Percentiles rank a stretch among this genome's conserved stretches.
Conservation (phyloP, 768 basidiomycete species). For the Amyloporia xantha region DNA sequence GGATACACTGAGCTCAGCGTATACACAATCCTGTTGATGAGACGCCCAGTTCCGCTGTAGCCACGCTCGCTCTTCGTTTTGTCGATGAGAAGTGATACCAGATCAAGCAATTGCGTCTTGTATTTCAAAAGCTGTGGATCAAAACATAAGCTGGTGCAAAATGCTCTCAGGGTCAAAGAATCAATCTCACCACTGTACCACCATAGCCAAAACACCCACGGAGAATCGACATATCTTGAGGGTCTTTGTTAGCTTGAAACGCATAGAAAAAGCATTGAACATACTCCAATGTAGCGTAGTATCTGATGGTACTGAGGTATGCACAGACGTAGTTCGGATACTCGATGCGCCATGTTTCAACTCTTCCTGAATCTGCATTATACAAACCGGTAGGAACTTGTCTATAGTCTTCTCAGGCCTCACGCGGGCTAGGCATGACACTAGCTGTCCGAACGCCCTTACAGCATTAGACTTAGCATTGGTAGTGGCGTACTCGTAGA, state of each 20-base stretch:
- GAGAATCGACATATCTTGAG: conserved; percentile 69
- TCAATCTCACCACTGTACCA: conserved; percentile 47
- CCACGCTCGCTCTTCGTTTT: conserved; percentile 86
- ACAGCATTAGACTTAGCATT: conserved; percentile 91
- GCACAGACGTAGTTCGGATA: conserved; percentile 70
- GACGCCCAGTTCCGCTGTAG: conserved; percentile 70
- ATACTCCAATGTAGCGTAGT: conserved; percentile 92
- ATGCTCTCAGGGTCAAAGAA: not conserved
- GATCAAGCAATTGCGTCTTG: conserved; percentile 53
- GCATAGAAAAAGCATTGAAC: conserved; percentile 17
- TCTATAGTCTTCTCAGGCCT: conserved; percentile 69
- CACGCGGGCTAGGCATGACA: conserved; percentile 77
- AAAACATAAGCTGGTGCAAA: not conserved
- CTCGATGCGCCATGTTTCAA: conserved; percentile 87
- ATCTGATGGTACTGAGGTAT: conserved; percentile 71
- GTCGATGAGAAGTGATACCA: conserved; percentile 63
- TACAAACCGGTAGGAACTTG: conserved; percentile 76
- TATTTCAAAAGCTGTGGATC: conserved; percentile 58
- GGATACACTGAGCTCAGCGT: conserved; percentile 75
- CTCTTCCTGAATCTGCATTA: conserved; percentile 74
- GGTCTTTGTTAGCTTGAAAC: conserved; percentile 4
- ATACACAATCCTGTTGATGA: conserved; percentile 70
- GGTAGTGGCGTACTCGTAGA: conserved; percentile 82
- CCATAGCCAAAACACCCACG: conserved; percentile 78
- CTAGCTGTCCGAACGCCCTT: conserved; percentile 80